Percentiles rank a stretch among this genome's conserved stretches.
These are phyloP conservation scores for Simplicillium aogashimaense DNA, from an alignment of 2,329 filamentous ascomycete species.

Conservation along the genomic window DNA sequence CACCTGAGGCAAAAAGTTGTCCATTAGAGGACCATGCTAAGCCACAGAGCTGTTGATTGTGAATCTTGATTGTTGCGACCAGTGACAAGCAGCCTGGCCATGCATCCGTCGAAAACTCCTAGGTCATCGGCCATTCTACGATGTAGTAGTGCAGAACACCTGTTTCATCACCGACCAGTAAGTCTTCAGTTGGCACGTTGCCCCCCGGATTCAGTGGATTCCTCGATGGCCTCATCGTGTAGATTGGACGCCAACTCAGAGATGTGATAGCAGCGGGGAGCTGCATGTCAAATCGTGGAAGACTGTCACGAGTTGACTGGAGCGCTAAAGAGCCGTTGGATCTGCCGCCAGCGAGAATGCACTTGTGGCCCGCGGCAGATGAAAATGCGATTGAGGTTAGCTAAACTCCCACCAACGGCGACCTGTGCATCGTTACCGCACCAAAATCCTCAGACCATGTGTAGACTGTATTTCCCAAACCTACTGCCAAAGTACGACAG, in stretches of 20 bases:
- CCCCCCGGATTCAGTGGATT: conserved; percentile 35
- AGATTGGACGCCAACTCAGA: conserved; percentile 67
- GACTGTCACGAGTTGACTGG: conserved; percentile 63
- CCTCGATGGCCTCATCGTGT: conserved; percentile 39
- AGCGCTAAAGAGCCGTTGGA: conserved; percentile 68
- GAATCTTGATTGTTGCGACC: conserved; percentile 65
- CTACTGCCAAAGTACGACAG: conserved; percentile 71
- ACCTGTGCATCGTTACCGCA: conserved; percentile 38
- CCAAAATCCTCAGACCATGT: conserved; percentile 75
- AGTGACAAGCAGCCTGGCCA: conserved; percentile 75
- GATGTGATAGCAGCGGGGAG: conserved; percentile 69
- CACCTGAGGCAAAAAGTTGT: conserved; percentile 71
- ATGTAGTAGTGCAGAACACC: conserved; percentile 83
- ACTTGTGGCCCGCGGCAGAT: conserved; percentile 61
- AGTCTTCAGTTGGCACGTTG: conserved; percentile 63
- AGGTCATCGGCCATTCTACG: conserved; percentile 69
- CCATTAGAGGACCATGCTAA: conserved; percentile 79
- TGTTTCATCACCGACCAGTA: conserved; percentile 75
- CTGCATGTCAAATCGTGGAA: conserved; percentile 64
- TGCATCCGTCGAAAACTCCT: conserved; percentile 51
- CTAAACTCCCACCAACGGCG: conserved; percentile 25
- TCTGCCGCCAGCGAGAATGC: conserved; percentile 77
- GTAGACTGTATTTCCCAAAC: conserved; percentile 69
- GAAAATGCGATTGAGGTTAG: conserved; percentile 89
- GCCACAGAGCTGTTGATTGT: conserved; percentile 86